Base-by-base conservation (phyloP, 2,329 filamentous ascomycete species). In the Nemania diffusa region DNA sequence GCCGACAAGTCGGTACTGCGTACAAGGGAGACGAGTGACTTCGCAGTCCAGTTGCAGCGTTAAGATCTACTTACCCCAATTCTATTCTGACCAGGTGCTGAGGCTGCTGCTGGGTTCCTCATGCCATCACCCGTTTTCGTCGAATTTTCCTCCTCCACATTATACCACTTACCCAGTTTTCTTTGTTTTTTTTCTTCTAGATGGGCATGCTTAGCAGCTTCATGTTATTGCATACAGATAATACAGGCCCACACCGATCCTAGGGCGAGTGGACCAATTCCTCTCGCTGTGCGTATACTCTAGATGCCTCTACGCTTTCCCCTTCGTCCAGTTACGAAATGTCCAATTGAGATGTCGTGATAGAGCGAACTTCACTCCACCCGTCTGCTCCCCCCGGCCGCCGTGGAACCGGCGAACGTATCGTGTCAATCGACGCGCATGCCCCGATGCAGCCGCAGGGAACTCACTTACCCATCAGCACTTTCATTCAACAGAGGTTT, bases 51-150 rank as follows among this genome's bases (percentile, higher is more conserved):
- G 50, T 24, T 57, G 37, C 58, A 37, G 24, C 50, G 20, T 58
- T 62, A 62, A 55, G 13, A 27, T 62, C 52, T 67, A 64, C 64
- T 61, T 64, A 46, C 57, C 46, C 59, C 57, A 57, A 63, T 24
- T 51, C 40, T 20, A 32, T 53, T 26, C 37, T 34, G 7, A 34
- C 27, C 27, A 40, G 24, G 22, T 27, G 13, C 11, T 29, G 11
- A 46, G 34, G 27, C 32, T 17, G 37, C 40, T 62, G 29, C 57
- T 24, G 22, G 57, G 53, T 27, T 52, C 26, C 51, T 40, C 56
- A 61, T 65, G 57, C 62, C 57, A 53, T 53, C 57, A 29, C 59
- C 64, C 55, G 44, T 66, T 55, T 60, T 26, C 34, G 57, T 62
- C 60, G 29, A 58, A 64, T 27, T 53, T 37, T n/a, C 58, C 44